phyloP scores from a whole-genome alignment of 2,329 filamentous ascomycete species.

The Cytospora leucostoma region DNA sequence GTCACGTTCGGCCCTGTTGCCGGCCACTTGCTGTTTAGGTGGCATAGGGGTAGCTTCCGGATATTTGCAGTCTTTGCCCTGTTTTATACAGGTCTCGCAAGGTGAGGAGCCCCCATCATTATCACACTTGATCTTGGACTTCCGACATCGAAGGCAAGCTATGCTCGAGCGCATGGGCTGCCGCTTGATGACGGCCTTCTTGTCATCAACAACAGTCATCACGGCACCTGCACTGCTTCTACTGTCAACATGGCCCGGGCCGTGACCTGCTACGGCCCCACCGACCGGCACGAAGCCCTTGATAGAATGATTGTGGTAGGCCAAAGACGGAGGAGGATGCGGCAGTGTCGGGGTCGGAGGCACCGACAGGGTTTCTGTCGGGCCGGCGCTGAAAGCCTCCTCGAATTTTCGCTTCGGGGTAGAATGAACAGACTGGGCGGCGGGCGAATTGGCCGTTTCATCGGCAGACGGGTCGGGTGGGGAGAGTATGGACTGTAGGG shows the following conservation, averaged over 20 bases:
- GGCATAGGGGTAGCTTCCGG: constrained; percentile 51
- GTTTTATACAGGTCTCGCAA: constrained; percentile 74
- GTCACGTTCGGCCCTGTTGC: constrained; percentile 45
- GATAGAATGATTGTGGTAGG: constrained; percentile 27
- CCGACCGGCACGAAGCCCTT: constrained; percentile 24
- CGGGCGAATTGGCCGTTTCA: constrained; percentile 38
- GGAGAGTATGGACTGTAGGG: constrained; percentile 54
- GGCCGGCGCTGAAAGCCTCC: constrained; percentile 38
- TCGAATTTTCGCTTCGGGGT: constrained; percentile 42
- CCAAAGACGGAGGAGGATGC: constrained; percentile 32
- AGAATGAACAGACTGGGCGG: constrained; percentile 33
- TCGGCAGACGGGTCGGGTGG: constrained; percentile 45
- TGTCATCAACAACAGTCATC: constrained; percentile 42
- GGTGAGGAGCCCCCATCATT: constrained; percentile 72
- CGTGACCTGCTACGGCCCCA: constrained; percentile 13
- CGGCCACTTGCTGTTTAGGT: constrained; percentile 40
- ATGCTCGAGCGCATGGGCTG: constrained; percentile 74
- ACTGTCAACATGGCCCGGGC: constrained; percentile 32
- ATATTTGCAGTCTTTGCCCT: constrained; percentile 72
- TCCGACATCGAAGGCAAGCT: constrained; percentile 73
- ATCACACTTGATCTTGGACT: constrained; percentile 85
- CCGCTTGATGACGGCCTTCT: constrained; percentile 48
- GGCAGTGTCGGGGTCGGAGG: constrained; percentile 34
- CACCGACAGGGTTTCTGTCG: constrained; percentile 33
- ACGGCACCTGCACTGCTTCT: constrained; percentile 32